Base-by-base conservation (phyloP, 805 yeast genomes). In the Kuraishia ogatae region DNA sequence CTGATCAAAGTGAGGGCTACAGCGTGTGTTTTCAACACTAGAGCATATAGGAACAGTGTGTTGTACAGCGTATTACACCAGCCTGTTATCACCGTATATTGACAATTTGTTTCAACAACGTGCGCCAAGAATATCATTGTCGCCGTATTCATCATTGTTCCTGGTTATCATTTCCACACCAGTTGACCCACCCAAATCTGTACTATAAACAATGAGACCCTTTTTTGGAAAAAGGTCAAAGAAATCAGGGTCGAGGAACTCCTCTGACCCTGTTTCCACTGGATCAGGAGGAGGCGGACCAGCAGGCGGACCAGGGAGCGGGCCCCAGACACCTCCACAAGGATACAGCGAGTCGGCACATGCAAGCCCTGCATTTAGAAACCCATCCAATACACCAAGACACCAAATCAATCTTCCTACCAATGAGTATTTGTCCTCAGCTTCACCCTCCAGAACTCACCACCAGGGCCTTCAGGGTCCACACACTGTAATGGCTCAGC, bases 161-260 rank as follows among this genome's bases (percentile, higher is more conserved):
- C n/a, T n/a, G n/a, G n/a, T n/a, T n/a, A n/a, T n/a, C 29, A 26
- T 6, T 10, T 26, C 8, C 29, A 26, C 29, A 26, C 10, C 29
- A 26, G 29, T 26, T n/a, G 10, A 26, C 29, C 29, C 29, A 5
- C 29, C 10, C 29, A 5, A 5, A 5, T 26, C 29, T 26, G 5
- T n/a, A n/a, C 19, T 19, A 15, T 24, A 19, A 11, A 22, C 21
- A 39, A 51, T 51, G 53, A 50, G 50, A 17, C 53, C 53, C 26
- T 51, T 51, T 26, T 51, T 51, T 47, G 23, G 39, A 39, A 51
- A 51, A 23, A n/a, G 26, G 23, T 24, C 26, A 19, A 50, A 50
- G 46, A 47, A 47, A 22, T 21, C 49, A 20, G 22, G 24, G 49
- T 47, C 49, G 11, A 20, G 49, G 24, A 47, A 22, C 24, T n/a